Base-by-base conservation (phyloP, 768 basidiomycete species). In the Tricholoma sp. region DNA sequence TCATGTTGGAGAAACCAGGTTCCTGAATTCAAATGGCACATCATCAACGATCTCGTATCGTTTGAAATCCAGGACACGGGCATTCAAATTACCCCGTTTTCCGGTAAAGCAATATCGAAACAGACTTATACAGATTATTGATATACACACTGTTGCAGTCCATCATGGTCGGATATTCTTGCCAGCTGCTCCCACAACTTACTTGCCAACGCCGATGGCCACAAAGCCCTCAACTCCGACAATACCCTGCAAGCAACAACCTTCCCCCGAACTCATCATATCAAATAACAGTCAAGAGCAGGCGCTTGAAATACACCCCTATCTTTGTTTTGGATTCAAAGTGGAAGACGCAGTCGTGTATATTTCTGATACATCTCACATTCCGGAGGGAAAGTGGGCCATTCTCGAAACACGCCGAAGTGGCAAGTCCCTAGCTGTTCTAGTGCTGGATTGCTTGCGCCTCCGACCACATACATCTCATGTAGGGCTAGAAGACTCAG, bases 1-100 rank as follows among this genome's bases (percentile, higher is more conserved):
- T 29, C 18, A 21, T 29, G 14, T 37, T 18, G 2, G n/a, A n/a
- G 27, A n/a, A 16, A 32, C 16, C 59, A 93, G 85, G 85, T 94
- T 11, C 92, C 92, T 5, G 84, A 88, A 59, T 86, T 94, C 66
- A 78, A 79, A 64, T 94, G 88, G 87, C 87, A 90, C 62, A 82
- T 94, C 52, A 84, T 94, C 61, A 79, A 84, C 43, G 83, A 91
- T 60, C 78, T 78, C 16, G 75, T 79, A 22, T 78, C 84, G 2
- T 89, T 94, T 60, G 82, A 86, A 55, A 82, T 94, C 22, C 77
- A 74, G 52, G 78, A 81, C 54, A 88, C 83, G 3, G 84, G 83
- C 4, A 78, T 91, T 58, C 63, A 71, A 51, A 69, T 91, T 9
- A 84, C 81, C 9, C 89, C 90, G 6, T 83, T 91, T 65, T 72